phyloP scores from a whole-genome alignment of 2,329 filamentous ascomycete genomes.

The Nothophoma quercina region DNA sequence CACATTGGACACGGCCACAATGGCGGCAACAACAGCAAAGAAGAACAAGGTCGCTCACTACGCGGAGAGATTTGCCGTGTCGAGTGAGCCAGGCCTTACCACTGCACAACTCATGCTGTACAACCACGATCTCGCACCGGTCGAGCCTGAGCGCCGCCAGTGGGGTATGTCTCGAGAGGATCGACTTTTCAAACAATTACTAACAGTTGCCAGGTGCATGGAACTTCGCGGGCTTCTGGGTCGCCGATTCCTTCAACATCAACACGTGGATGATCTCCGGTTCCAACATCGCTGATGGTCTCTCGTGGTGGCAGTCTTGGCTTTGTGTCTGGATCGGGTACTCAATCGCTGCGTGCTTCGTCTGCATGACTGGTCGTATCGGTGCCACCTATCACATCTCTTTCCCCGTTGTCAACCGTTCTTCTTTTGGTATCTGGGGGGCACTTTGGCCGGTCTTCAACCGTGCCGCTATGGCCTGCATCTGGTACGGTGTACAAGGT shows the following conservation, averaged over 20 bases:
- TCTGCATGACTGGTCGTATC: slow-evolving; percentile 77
- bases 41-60: slow-evolving; percentile 49
- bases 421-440: slow-evolving; percentile 89
- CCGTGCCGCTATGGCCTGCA: slow-evolving; percentile 83
- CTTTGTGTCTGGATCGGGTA: slow-evolving; percentile 87
- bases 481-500: slow-evolving; percentile 86
- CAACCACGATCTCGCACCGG: slow-evolving; percentile 79
- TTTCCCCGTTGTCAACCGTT: slow-evolving; percentile 80
- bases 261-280: slow-evolving; percentile 96
- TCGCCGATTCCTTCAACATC: slow-evolving; percentile 55
- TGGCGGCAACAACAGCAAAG: slow-evolving; percentile 56
- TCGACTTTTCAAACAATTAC: neutral
- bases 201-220: slow-evolving; percentile 9
- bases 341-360: slow-evolving; percentile 74
- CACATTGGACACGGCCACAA: slow-evolving; percentile 30
- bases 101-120: slow-evolving; percentile 84
- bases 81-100: slow-evolving; percentile 77
- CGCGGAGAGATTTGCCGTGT: slow-evolving; percentile 71
- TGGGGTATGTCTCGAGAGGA: slow-evolving; percentile 64
- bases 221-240: slow-evolving; percentile 21
- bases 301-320: slow-evolving; percentile 88
- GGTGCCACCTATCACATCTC: slow-evolving; percentile 88
- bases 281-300: slow-evolving; percentile 76
- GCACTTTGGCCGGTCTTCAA: slow-evolving; percentile 89
- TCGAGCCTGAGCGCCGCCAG: slow-evolving; percentile 79